phyloP scores from a whole-genome alignment of 2,329 filamentous ascomycete genomes.

The Ophiostoma populinum region DNA sequence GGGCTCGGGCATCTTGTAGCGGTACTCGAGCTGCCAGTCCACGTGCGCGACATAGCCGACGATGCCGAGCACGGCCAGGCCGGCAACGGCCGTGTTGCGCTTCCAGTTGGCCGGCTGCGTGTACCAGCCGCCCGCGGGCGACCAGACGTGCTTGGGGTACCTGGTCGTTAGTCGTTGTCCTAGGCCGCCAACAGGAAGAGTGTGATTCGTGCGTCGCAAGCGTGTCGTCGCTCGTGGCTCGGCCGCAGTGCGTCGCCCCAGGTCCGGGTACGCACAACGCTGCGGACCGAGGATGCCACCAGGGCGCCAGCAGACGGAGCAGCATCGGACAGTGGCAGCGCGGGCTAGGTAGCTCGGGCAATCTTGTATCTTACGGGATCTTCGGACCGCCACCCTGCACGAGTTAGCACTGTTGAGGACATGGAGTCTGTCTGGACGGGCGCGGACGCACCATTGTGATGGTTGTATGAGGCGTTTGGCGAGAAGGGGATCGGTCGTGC shows the following conservation, averaged over 20 bases:
- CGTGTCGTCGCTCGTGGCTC: too few relatives aligned
- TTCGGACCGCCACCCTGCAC: slow-evolving; percentile 57
- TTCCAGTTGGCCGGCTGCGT: slow-evolving; percentile 90
- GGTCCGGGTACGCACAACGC: too few relatives aligned
- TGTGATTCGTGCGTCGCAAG: too few relatives aligned
- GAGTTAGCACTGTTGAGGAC: slow-evolving; percentile 16
- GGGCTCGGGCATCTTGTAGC: slow-evolving; percentile 62
- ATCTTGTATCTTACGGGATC: slow-evolving; percentile 35
- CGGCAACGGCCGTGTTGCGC: slow-evolving; percentile 48
- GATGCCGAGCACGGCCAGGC: slow-evolving; percentile 35
- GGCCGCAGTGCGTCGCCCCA: too few relatives aligned
- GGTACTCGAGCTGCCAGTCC: slow-evolving; percentile 56
- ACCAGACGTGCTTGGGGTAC: slow-evolving; percentile 99
- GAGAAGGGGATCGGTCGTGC: neutral
- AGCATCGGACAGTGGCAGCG: too few relatives aligned
- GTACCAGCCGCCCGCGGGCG: slow-evolving; percentile 95
- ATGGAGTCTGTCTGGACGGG: neutral
- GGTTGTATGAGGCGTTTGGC: slow-evolving; percentile 8
- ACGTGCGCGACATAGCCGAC: slow-evolving; percentile 48
- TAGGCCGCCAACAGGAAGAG: too few relatives aligned
- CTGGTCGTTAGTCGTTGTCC: slow-evolving; percentile 24
- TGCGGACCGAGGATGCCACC: too few relatives aligned
- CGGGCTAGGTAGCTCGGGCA: too few relatives aligned
- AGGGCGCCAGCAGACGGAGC: too few relatives aligned
- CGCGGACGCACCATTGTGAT: slow-evolving; percentile 36